Evolutionary conservation across 2,329 filamentous ascomycete genomes (phyloP).

Genomic region (Ophiostoma tasmaniense): DNA sequence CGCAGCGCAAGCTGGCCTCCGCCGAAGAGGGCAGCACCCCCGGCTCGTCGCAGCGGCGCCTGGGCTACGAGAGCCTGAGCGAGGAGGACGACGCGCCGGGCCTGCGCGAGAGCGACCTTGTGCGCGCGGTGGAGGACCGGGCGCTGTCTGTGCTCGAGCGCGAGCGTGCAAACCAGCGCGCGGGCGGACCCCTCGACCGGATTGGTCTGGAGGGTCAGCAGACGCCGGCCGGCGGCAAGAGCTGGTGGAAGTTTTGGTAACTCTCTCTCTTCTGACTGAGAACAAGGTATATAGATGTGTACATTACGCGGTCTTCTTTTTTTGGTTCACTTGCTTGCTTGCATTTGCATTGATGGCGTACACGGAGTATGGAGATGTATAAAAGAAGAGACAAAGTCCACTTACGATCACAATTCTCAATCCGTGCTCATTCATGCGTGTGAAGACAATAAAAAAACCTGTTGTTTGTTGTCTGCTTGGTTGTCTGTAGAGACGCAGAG

Average conservation of each 20-base stretch:
- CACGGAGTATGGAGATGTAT: neutral
- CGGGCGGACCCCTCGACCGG: slow-evolving; percentile 43
- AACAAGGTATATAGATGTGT: neutral
- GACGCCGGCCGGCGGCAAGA: slow-evolving; percentile 33
- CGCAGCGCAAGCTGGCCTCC: slow-evolving; percentile 27
- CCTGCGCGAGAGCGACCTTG: slow-evolving; percentile 24
- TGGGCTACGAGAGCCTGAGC: slow-evolving; percentile 28
- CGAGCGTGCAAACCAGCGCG: slow-evolving; percentile 43
- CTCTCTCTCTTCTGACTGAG: neutral
- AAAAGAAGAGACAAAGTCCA: neutral
- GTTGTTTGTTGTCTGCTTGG: neutral
- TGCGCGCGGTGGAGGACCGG: slow-evolving; percentile 28
- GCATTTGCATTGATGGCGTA: slow-evolving; percentile 2
- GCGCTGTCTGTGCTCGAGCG: slow-evolving; percentile 37
- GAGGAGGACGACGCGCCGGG: slow-evolving; percentile 26
- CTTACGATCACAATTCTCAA: neutral
- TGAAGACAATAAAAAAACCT: no score
- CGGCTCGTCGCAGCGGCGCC: slow-evolving; percentile 22
- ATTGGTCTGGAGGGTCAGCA: slow-evolving; percentile 33
- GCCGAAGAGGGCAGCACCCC: slow-evolving; percentile 27
- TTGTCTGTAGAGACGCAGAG: slow-evolving; percentile 3
- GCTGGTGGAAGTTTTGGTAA: slow-evolving; percentile 29
- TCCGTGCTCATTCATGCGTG: no score
- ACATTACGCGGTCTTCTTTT: slow-evolving; percentile 1
- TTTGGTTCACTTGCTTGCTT: slow-evolving; percentile 1